Percentiles rank a stretch among this genome's conserved stretches.
These are phyloP conservation scores for Dothistroma septosporum DNA, from an alignment of 2,329 filamentous ascomycete species.

Conservation along the genomic window DNA sequence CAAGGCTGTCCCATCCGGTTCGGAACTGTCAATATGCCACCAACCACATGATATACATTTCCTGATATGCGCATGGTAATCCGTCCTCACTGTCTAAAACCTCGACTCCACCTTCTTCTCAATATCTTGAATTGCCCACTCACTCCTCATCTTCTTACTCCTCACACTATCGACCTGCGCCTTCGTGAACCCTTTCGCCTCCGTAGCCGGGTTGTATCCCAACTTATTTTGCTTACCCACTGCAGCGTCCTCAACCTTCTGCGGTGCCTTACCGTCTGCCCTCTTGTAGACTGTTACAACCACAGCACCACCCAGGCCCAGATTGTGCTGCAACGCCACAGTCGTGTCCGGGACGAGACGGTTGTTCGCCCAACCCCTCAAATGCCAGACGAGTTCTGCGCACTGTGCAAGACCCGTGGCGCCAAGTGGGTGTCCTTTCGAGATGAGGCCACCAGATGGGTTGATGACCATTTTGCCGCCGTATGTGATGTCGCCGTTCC, in stretches of 20 bases:
- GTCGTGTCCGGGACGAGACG: slow-evolving; percentile 64
- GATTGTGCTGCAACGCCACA: slow-evolving; percentile 82
- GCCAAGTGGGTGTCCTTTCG: slow-evolving; percentile 90
- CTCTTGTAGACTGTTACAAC: slow-evolving; percentile 87
- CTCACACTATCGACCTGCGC: slow-evolving; percentile 66
- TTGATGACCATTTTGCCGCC: slow-evolving; percentile 57
- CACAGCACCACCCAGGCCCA: slow-evolving; percentile 83
- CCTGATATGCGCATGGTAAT: neutral
- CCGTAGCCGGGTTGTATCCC: slow-evolving; percentile 90
- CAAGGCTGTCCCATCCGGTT: neutral
- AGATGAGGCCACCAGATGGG: slow-evolving; percentile 74
- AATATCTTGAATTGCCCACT: slow-evolving; percentile 76
- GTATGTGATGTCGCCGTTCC: slow-evolving; percentile 87
- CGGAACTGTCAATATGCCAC: neutral
- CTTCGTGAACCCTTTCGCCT: slow-evolving; percentile 80
- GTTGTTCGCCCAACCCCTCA: slow-evolving; percentile 95
- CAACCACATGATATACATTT: neutral
- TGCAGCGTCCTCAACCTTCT: slow-evolving; percentile 56
- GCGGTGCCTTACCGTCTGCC: slow-evolving; percentile 67
- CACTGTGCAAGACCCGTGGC: slow-evolving; percentile 95
- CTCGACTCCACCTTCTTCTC: slow-evolving; percentile 67
- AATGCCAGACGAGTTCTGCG: slow-evolving; percentile 90
- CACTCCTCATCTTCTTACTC: slow-evolving; percentile 61
- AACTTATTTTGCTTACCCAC: slow-evolving; percentile 65
- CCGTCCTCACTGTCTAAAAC: slow-evolving; percentile 46